Evolutionary conservation across 1,139 yeast genomes (phyloP).

Genomic region (Meyerozyma smithsonii): DNA sequence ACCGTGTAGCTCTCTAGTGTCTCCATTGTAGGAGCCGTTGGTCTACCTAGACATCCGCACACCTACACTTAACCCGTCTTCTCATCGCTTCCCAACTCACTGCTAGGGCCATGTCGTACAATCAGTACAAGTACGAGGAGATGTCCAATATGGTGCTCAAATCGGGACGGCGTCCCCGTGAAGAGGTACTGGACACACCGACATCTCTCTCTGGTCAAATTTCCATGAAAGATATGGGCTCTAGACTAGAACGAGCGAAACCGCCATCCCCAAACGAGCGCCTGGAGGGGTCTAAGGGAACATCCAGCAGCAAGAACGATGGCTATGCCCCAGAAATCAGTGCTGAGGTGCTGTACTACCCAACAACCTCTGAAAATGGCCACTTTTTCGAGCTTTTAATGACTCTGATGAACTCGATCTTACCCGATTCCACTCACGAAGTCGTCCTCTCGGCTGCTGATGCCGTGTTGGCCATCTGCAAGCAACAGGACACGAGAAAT

Average conservation of each 20-base stretch:
- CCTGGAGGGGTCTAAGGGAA: background rate
- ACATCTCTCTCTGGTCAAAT: slow-evolving; percentile 67
- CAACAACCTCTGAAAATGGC: slow-evolving; percentile 22
- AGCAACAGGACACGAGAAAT: slow-evolving; percentile 25
- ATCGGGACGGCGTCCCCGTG: slow-evolving; percentile 42
- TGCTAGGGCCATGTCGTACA: slow-evolving; percentile 7
- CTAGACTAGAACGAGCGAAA: slow-evolving; percentile 25
- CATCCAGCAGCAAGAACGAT: slow-evolving; percentile 25
- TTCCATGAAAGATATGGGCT: slow-evolving; percentile 66
- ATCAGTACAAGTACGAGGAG: slow-evolving; percentile 50
- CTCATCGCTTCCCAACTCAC: background rate
- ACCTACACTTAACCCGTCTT: background rate
- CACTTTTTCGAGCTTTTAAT: slow-evolving; percentile 27
- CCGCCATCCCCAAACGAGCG: slow-evolving; percentile 3
- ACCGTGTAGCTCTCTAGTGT: too few relatives aligned
- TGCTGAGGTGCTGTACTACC: slow-evolving; percentile 22
- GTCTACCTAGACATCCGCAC: background rate
- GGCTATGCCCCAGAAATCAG: slow-evolving; percentile 35
- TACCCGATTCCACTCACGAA: slow-evolving; percentile 39
- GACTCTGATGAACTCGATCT: slow-evolving; percentile 21
- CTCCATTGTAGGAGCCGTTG: background rate
- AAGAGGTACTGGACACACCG: slow-evolving; percentile 55
- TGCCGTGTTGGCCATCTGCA: slow-evolving; percentile 55
- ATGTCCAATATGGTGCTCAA: slow-evolving; percentile 75
- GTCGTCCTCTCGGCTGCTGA: slow-evolving; percentile 62